A percentile compares a stretch with the other conserved stretches of the same genome.
Evolutionary conservation across 2,329 filamentous ascomycete species (phyloP).

Genomic region (Talaromyces albobiverticillius): DNA sequence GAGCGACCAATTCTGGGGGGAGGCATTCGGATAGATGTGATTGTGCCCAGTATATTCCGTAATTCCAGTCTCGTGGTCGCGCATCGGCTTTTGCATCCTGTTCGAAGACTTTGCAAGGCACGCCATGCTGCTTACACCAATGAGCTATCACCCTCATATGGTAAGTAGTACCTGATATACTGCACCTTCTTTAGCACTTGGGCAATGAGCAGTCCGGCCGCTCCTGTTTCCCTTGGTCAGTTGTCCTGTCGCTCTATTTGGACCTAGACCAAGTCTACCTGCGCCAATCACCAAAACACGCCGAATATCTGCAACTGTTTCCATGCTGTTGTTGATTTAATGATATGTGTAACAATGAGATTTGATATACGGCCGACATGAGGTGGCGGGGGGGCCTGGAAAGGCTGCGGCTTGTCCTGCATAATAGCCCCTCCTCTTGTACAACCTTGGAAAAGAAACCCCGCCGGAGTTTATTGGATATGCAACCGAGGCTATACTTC

Average conservation of each 20-base stretch:
- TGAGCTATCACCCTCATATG: background rate
- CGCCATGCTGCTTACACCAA: constrained; percentile 15
- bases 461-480: too few species aligned
- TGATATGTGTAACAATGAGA: too few species aligned
- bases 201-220: constrained; percentile 15
- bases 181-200: constrained; percentile 16
- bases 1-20: constrained; percentile 21
- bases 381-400: too few species aligned
- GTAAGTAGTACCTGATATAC: background rate
- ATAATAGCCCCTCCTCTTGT: too few species aligned
- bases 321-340: background rate
- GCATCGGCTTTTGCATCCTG: constrained; percentile 24
- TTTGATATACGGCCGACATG: too few species aligned
- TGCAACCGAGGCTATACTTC: too few species aligned
- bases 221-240: constrained; percentile 10
- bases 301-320: background rate
- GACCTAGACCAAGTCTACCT: background rate
- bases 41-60: constrained; percentile 34
- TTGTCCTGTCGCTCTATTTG: background rate
- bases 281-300: constrained; percentile 14
- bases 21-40: constrained; percentile 29
- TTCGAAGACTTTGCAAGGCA: constrained; percentile 30
- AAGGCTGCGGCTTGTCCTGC: too few species aligned
- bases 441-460: too few species aligned
- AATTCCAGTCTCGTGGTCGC: constrained; percentile 31